A percentile compares a stretch with the other conserved stretches of the same genome.
phyloP scores from a whole-genome alignment of 331 rosid species.

The Erythrophleum ivorense region DNA sequence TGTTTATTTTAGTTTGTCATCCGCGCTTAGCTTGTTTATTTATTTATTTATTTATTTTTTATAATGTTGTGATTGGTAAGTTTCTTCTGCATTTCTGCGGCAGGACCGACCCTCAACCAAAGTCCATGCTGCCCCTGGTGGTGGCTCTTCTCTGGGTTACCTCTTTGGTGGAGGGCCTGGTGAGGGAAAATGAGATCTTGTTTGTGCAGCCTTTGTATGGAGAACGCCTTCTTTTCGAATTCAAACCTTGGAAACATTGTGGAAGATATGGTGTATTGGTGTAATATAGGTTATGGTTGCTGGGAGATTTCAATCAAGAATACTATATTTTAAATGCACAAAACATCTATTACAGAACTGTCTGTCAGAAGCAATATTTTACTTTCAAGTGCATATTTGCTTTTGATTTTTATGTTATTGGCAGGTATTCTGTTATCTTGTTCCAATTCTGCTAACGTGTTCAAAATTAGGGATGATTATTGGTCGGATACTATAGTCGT shows the following conservation, averaged over 20 bases:
- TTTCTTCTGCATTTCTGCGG: slow-evolving; percentile 22
- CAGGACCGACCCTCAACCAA: slow-evolving; percentile 75
- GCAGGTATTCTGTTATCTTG: neutral
- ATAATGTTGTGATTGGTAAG: slow-evolving; percentile 20
- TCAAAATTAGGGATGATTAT: too few species aligned
- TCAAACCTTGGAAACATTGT: slow-evolving; percentile 42
- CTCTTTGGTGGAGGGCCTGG: slow-evolving; percentile 61
- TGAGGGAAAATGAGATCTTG: slow-evolving; percentile 46
- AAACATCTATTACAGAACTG: slow-evolving; percentile 51
- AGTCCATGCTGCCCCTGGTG: slow-evolving; percentile 73
- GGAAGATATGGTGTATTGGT: slow-evolving; percentile 65
- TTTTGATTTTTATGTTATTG: slow-evolving; percentile 22
- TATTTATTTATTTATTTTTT: neutral
- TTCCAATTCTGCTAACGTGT: neutral
- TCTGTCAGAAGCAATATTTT: slow-evolving; percentile 49
- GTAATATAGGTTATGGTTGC: slow-evolving; percentile 77
- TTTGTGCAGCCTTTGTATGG: slow-evolving; percentile 38
- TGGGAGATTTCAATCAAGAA: slow-evolving; percentile 55
- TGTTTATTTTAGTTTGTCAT: slow-evolving; percentile 10
- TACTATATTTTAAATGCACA: slow-evolving; percentile 55
- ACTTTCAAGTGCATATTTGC: slow-evolving; percentile 49
- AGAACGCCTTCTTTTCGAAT: slow-evolving; percentile 46
- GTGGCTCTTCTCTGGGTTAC: slow-evolving; percentile 65
- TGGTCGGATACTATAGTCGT: too few species aligned
- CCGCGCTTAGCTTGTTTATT: slow-evolving; percentile 6